Evolutionary conservation across 1,284 basidiomycete genomes (phyloP).

Genomic region (Paramarasmius palmivorus): DNA sequence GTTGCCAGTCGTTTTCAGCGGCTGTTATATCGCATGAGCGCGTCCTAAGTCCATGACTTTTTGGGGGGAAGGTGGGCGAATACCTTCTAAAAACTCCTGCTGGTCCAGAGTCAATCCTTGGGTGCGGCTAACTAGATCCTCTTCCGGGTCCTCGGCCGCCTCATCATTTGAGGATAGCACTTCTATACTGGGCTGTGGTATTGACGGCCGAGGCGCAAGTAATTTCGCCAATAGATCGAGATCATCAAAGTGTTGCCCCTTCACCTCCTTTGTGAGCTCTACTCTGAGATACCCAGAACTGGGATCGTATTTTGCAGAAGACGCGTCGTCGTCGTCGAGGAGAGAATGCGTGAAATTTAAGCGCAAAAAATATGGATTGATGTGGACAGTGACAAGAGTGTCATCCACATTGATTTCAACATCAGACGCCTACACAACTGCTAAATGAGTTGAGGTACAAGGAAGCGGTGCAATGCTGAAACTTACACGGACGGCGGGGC

Average conservation of each 20-base stretch:
- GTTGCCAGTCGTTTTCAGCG: conserved; percentile 74
- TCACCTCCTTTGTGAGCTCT: conserved; percentile 64
- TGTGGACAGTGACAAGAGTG: conserved; percentile 68
- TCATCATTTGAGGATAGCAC: conserved; percentile 49
- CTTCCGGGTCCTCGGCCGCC: conserved; percentile 25
- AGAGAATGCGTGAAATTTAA: conserved; percentile 66
- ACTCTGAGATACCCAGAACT: conserved; percentile 69
- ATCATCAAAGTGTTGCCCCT: conserved; percentile 69
- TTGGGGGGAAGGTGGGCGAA: conserved; percentile 9
- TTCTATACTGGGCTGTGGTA: conserved; percentile 56
- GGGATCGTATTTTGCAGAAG: conserved; percentile 73
- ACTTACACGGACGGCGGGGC: conserved; percentile 76
- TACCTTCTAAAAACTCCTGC: conserved; percentile 63
- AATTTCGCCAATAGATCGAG: conserved; percentile 76
- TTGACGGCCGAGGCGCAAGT: conserved; percentile 60
- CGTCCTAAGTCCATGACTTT: background rate
- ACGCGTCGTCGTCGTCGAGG: conserved; percentile 72
- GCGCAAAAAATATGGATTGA: conserved; percentile 81
- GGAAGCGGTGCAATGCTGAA: conserved; percentile 8
- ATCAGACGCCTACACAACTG: conserved; percentile 65
- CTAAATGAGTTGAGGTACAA: conserved; percentile 11
- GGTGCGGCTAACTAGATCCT: conserved; percentile 44
- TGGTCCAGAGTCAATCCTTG: conserved; percentile 50
- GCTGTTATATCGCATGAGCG: conserved; percentile 40
- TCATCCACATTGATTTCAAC: conserved; percentile 77